Percentiles rank a stretch among this genome's conserved stretches.
These are phyloP conservation scores for Haplosporangium gracile DNA, from an alignment of 192 early-diverging fungal species.

Conservation along the genomic window DNA sequence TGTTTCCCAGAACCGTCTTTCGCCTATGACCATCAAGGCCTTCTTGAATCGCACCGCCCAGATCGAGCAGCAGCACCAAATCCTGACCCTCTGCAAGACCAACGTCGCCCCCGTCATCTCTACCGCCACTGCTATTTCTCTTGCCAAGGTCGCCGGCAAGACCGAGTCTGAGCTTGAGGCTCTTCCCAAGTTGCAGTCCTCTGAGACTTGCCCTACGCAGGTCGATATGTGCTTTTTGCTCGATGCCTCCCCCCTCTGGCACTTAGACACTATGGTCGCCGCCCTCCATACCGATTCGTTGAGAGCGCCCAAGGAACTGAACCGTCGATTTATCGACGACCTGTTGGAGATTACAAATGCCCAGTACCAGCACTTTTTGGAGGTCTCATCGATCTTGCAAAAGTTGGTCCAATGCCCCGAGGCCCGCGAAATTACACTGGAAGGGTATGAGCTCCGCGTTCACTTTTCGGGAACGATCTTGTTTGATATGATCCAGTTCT, in stretches of 20 bases:
- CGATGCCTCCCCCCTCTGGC: constrained; percentile 54
- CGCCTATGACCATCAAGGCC: constrained; percentile 32
- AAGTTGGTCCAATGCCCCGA: constrained; percentile 42
- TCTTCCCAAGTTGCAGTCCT: constrained; percentile 33
- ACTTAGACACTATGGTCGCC: constrained; percentile 51
- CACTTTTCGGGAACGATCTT: constrained; percentile 45
- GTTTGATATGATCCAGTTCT: constrained; percentile 46
- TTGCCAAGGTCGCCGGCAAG: constrained; percentile 52
- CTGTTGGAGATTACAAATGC: constrained; percentile 46
- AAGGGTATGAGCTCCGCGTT: constrained; percentile 53
- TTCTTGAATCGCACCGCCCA: constrained; percentile 42
- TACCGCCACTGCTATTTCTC: constrained; percentile 30
- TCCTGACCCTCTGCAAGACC: constrained; percentile 31
- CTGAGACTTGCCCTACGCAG: constrained; percentile 40
- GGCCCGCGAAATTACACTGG: constrained; percentile 38
- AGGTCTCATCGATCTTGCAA: constrained; percentile 49
- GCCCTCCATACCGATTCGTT: constrained; percentile 51
- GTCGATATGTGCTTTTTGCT: constrained; percentile 53
- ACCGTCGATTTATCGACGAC: constrained; percentile 36
- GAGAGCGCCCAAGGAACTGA: constrained; percentile 47
- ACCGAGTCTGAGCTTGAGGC: constrained; percentile 25
- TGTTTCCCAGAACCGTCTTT: not conserved
- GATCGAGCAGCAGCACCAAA: constrained; percentile 54
- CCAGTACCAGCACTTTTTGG: constrained; percentile 55
- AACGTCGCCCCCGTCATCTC: constrained; percentile 23